Base-by-base conservation (phyloP, 495 filamentous ascomycete genomes). In the Cladorrhinum samala region DNA sequence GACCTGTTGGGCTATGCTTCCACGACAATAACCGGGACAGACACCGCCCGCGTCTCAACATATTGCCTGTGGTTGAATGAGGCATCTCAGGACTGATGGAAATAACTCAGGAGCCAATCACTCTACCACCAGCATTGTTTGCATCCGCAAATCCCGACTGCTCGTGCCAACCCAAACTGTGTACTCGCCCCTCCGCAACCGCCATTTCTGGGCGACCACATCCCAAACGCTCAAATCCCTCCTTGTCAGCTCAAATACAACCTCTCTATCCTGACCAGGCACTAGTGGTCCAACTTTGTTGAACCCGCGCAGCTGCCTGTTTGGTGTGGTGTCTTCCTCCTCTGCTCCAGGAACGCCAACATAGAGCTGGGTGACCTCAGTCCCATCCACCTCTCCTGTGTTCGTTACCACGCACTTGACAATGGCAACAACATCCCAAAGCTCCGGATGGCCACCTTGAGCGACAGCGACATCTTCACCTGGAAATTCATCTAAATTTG, bases 161-260 rank as follows among this genome's bases (percentile, higher is more conserved):
- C 75, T 78, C 16, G 74, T 68, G 9, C 77, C 77, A 21, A 78
- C 64, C 48, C 62, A 69, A 4, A 79, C 49, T 18, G 47, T 55
- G 53, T 78, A 76, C 36, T 56, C 58, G 4, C 77, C 75, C 16
- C 55, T 55, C 20, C 74, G 65, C 64, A 97, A 69, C 21, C 88
- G 74, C 92, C 92, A 97, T 65, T 91, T 91, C 77, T 89, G 86
- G 57, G 71, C 68, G n/a, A 75, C 71, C 9, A 84, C 79, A 64
- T 87, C 85, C 92, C 92, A 97, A 0, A 89, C 93, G 39, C 81
- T 83, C 55, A 87, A 48, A 58, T 85, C 83, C 42, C 81, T 67
- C 21, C 83, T 62, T 36, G 68, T 81, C 44, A 86, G 47, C 18
- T 64, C 60, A 58, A 84, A 77, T 4, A 47, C 54, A 0, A 78